These are phyloP conservation scores for Brasilioporus rufonigricans DNA, from an alignment of 768 basidiomycete species.

Conservation along the genomic window DNA sequence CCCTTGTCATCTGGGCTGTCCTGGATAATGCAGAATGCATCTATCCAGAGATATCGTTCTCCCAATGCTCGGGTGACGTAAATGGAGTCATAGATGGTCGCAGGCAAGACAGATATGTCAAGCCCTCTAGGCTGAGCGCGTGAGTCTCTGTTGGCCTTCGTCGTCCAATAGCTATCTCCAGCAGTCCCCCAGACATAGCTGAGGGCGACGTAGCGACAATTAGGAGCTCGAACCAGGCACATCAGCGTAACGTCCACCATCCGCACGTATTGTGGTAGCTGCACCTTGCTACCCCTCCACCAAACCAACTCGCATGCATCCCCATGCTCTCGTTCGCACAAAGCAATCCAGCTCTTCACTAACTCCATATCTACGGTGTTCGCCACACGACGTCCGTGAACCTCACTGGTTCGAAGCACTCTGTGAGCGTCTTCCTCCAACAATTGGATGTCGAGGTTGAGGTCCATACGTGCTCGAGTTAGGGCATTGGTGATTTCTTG, in stretches of 20 bases:
- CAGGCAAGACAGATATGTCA: background rate
- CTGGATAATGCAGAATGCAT: background rate
- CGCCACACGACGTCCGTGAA: background rate
- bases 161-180: background rate
- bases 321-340: background rate
- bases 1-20: background rate
- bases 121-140: background rate
- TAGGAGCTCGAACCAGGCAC: background rate
- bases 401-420: background rate
- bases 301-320: background rate
- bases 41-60: background rate
- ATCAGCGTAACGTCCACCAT: background rate
- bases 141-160: background rate
- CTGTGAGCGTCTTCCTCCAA: background rate
- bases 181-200: background rate
- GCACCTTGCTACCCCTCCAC: background rate
- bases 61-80: background rate
- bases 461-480: background rate
- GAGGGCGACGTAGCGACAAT: background rate
- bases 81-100: background rate
- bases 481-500: background rate
- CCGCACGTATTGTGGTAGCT: background rate
- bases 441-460: background rate
- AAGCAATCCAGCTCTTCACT: background rate
- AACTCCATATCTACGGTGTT: background rate